phyloP scores from a whole-genome alignment of 1,284 basidiomycete genomes.

The Inonotus obliquus region DNA sequence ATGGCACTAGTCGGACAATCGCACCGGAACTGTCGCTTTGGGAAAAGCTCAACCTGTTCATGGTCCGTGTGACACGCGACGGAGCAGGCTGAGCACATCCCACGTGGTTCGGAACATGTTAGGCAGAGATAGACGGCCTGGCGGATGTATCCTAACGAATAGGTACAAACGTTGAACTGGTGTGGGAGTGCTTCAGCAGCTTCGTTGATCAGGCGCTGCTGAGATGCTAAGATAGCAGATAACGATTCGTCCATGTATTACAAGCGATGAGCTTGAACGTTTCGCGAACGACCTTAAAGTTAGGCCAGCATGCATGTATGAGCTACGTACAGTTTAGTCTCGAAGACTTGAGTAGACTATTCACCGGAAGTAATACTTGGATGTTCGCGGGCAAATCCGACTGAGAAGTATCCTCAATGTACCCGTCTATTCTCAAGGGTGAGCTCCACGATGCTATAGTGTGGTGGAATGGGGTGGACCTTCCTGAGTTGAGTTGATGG shows the following conservation, averaged over 20 bases:
- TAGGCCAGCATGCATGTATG: background rate
- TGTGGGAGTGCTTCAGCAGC: slow-evolving; percentile 25
- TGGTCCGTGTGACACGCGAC: slow-evolving; percentile 78
- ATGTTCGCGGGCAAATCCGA: background rate
- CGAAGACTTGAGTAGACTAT: background rate
- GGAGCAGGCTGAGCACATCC: slow-evolving; percentile 75
- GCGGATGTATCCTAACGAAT: slow-evolving; percentile 27
- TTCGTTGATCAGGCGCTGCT: slow-evolving; percentile 22
- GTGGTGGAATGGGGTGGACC: background rate
- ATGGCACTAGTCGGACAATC: slow-evolving; percentile 70
- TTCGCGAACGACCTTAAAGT: background rate
- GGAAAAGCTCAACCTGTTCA: slow-evolving; percentile 79
- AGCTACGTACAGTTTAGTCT: background rate
- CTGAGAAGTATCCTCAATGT: background rate
- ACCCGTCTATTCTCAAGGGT: background rate
- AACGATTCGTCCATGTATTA: slow-evolving; percentile 11
- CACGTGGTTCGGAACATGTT: slow-evolving; percentile 54
- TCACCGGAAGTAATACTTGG: background rate
- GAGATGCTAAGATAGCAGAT: slow-evolving; percentile 10
- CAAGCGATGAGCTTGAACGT: background rate
- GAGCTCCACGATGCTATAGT: background rate
- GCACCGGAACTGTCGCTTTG: slow-evolving; percentile 73
- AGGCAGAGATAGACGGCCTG: slow-evolving; percentile 76
- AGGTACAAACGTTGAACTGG: slow-evolving; percentile 26
- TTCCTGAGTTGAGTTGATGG: background rate